Evolutionary conservation across 306 rosid genomes (phyloP).

Genomic region (Prunus dulcis): DNA sequence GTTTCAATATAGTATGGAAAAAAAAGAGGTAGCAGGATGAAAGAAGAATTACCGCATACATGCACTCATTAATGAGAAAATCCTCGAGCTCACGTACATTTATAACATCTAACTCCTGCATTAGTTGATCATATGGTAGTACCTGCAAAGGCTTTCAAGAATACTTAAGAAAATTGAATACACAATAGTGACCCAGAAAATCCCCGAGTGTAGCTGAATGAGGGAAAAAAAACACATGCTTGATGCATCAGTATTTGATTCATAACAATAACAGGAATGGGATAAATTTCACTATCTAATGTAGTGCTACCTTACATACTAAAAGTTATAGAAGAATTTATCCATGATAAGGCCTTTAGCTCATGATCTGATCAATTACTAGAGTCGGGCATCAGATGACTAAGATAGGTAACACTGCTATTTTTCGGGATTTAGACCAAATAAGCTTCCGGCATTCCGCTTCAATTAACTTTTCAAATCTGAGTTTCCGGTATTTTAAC

Average conservation of each 20-base stretch:
- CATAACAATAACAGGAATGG: not conserved
- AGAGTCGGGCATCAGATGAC: not conserved
- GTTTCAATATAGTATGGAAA: slow-evolving; percentile 6
- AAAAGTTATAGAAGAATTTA: not conserved
- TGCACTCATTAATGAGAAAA: slow-evolving; percentile 95
- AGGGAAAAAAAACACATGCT: not conserved
- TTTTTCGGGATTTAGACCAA: not conserved
- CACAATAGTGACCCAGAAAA: not conserved
- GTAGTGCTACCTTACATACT: not conserved
- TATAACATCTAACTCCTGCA: slow-evolving; percentile 86
- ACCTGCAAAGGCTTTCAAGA: slow-evolving; percentile 43
- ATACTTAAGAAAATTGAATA: slow-evolving; percentile 1
- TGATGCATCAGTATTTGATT: not conserved
- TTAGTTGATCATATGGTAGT: slow-evolving; percentile 77
- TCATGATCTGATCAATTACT: not conserved
- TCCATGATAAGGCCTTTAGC: not conserved
- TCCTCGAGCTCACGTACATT: slow-evolving; percentile 92
- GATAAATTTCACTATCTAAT: not conserved
- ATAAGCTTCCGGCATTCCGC: not conserved
- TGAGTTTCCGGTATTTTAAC: not conserved
- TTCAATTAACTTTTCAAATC: not conserved
- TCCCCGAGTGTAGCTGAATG: not conserved
- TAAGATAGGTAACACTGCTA: not conserved
- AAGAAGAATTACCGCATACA: slow-evolving; percentile 81
- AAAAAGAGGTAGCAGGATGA: slow-evolving; percentile 5